Evolutionary conservation across 805 yeast species (phyloP), one percentile per base, ranked within the genome.

Genomic region (Danielozyma ontarioensis): DNA sequence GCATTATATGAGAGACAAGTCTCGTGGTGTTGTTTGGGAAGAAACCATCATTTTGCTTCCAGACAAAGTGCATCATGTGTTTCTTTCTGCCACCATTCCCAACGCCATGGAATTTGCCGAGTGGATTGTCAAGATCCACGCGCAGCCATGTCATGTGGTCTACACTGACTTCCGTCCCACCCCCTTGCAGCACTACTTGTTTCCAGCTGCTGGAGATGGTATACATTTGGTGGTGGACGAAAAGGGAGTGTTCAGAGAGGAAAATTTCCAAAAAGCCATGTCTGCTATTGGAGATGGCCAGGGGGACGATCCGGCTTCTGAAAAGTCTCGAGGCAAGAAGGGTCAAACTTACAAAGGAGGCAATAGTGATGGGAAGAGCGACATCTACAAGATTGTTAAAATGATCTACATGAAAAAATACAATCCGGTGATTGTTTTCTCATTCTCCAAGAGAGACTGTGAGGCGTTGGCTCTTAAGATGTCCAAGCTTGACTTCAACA

Each of bases 21-120:
- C 88, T 46, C 79, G 99, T 64, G 99, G 99, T 58, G 99, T 93
- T 33, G 98, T 93, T 23, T 93, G 99, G 99, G 99, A 93, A 64
- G 99, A 93, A 61, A 90, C 97, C 12, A 90, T 93, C 44, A 93
- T 93, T 37, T 67, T 93, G 54, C 70, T 93, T 27, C 99, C 99
- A 3, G 97, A 94, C 49, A 89, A 89, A 68, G 97, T 93, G 13
- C 90, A 84, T 45, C 87, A 89, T 51, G 96, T 90, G 3, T 85
- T 90, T 50, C 64, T 90, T 43, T 88, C 97, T 11, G 97, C 97
- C 31, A 90, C 98, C 1, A 90, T 90, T 46, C 98, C 98, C 17
- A 90, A 90, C 55, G 96, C 97, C 2, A 83, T 86, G 89, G 96
- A 90, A 56, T 90, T 90, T 67, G 97, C 97, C 8, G 96, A 90